phyloP scores from a whole-genome alignment of 345 rosid species.

The Sonneratia caseolaris region DNA sequence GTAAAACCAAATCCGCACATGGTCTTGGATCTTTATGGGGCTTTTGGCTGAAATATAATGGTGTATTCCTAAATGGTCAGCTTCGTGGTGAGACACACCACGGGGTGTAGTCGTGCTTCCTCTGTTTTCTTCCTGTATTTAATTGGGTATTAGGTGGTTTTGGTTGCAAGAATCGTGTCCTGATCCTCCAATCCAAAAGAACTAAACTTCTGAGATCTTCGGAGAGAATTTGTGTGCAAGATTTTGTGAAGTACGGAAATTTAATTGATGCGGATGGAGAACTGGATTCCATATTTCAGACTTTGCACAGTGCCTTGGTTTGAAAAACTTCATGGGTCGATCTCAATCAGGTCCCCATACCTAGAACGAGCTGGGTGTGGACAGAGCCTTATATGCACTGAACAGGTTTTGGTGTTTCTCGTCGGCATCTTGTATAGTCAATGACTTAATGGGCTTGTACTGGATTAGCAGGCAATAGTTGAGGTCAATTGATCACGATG shows the following conservation, averaged over 20 bases:
- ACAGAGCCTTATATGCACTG: not conserved
- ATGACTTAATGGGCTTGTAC: conserved; percentile 23
- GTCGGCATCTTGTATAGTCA: conserved; percentile 10
- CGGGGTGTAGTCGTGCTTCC: conserved; percentile 19
- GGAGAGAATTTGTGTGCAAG: not conserved
- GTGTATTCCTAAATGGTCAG: not conserved
- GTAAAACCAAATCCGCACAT: conserved; percentile 21
- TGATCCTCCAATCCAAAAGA: conserved; percentile 2
- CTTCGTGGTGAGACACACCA: not conserved
- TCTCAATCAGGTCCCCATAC: not conserved
- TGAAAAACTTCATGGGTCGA: not conserved
- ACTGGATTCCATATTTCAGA: no score
- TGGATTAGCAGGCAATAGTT: conserved; percentile 20
- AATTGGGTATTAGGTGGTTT: conserved; percentile 44
- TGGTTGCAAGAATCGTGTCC: conserved; percentile 11
- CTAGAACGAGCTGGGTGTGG: not conserved
- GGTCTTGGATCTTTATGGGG: conserved; percentile 12
- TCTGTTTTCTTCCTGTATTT: conserved; percentile 39
- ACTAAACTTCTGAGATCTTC: not conserved
- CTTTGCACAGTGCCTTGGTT: no score
- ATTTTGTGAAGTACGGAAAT: not conserved
- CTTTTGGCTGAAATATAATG: not conserved
- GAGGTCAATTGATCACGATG: conserved; percentile 8
- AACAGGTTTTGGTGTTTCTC: not conserved
- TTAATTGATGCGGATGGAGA: no score